Conservation (phyloP, 148 eudicot species). For the Chenopodium formosanum region DNA sequence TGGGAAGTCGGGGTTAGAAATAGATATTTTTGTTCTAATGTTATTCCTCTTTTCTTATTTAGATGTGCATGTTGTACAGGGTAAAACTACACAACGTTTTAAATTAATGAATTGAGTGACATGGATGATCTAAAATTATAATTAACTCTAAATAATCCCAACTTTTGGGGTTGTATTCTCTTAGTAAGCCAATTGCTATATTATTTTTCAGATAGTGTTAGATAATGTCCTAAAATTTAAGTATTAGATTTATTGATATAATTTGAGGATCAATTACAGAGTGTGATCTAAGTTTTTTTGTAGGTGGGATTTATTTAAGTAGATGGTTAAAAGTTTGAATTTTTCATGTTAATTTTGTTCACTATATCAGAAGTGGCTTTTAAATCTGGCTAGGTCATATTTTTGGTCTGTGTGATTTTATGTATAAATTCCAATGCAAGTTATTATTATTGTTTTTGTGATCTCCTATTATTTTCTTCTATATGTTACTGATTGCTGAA, state of each 20-base stretch:
- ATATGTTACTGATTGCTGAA: conserved; percentile 4
- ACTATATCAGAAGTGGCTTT: neutral
- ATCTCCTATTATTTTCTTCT: neutral
- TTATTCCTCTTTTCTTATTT: neutral
- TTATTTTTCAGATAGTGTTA: neutral
- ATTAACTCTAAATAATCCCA: neutral
- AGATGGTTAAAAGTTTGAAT: neutral
- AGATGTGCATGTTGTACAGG: neutral
- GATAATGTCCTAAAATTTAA: neutral
- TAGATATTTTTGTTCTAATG: neutral
- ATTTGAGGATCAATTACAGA: neutral
- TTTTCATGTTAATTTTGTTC: neutral
- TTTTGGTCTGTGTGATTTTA: neutral
- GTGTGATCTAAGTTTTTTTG: neutral
- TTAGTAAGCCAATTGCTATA: neutral
- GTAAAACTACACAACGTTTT: too few relatives aligned
- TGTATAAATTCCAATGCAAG: neutral
- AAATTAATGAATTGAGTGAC: neutral
- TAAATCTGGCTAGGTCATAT: neutral
- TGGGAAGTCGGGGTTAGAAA: neutral
- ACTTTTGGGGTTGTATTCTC: neutral
- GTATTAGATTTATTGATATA: neutral
- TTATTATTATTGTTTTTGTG: neutral
- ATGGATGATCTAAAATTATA: neutral
- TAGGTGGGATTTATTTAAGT: neutral